Conservation (phyloP, 2,329 filamentous ascomycete genomes). For the Lasiodiplodia theobromae region DNA sequence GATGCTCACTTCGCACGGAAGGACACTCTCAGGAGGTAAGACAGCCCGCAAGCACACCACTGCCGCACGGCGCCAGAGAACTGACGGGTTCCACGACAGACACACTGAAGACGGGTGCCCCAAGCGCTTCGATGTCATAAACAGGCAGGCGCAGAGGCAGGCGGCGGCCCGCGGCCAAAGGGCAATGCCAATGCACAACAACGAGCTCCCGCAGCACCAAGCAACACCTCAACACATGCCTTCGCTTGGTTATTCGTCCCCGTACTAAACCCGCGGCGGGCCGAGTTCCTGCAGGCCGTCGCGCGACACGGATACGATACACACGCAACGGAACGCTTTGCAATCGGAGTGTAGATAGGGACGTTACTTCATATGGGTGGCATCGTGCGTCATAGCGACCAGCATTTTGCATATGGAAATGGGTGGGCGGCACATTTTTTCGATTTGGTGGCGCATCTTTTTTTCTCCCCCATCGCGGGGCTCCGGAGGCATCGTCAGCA, state of each 20-base stretch:
- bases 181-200: background rate
- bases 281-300: slow-evolving; percentile 4
- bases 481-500: slow-evolving; percentile 24
- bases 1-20: slow-evolving; percentile 76
- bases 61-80: slow-evolving; percentile 11
- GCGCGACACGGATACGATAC: slow-evolving; percentile 9
- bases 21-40: slow-evolving; percentile 81
- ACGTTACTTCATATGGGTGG: slow-evolving; percentile 6
- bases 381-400: slow-evolving; percentile 25
- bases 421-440: slow-evolving; percentile 27
- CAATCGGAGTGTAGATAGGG: slow-evolving; percentile 13
- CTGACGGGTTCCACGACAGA: slow-evolving; percentile 50
- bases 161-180: slow-evolving; percentile 1
- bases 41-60: slow-evolving; percentile 14
- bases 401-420: slow-evolving; percentile 24
- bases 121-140: slow-evolving; percentile 54
- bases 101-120: slow-evolving; percentile 81
- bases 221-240: background rate
- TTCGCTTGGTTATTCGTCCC: background rate
- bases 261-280: slow-evolving; percentile 8
- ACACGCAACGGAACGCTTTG: slow-evolving; percentile 12
- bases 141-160: slow-evolving; percentile 12
- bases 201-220: background rate
- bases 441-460: slow-evolving; percentile 10
- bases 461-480: slow-evolving; percentile 3